These are phyloP conservation scores for Nicotiana tabacum DNA, from an alignment of 257 asterid species.

Conservation along the genomic window DNA sequence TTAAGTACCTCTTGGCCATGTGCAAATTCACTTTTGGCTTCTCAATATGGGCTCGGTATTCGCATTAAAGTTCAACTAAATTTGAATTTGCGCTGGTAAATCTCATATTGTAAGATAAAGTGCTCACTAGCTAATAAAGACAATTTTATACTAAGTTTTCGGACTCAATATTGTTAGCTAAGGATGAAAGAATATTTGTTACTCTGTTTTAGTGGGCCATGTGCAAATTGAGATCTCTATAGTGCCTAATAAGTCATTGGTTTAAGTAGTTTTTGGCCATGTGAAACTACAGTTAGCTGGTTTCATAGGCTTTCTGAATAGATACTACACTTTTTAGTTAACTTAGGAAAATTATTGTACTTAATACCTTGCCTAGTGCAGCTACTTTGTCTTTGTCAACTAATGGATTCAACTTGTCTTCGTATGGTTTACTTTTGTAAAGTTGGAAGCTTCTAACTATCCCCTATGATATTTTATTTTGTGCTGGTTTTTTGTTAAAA, in stretches of 20 bases:
- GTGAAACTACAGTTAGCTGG: constrained; percentile 31
- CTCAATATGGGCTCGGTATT: rapidly evolving
- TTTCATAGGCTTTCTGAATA: constrained; percentile 4
- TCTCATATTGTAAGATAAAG: too few relatives aligned
- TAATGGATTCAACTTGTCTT: background rate
- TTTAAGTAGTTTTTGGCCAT: constrained; percentile 19
- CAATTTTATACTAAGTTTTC: rapidly evolving
- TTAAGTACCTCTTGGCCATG: background rate
- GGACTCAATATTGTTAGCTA: rapidly evolving
- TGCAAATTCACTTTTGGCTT: background rate
- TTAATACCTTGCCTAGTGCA: background rate
- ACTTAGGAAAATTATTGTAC: background rate
- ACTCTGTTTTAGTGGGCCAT: background rate
- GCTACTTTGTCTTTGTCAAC: background rate
- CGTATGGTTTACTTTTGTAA: background rate
- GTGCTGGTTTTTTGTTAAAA: too few relatives aligned
- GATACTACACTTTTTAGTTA: background rate
- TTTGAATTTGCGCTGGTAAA: rapidly evolving
- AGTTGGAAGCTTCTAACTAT: background rate
- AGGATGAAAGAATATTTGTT: too few relatives aligned
- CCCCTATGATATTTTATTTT: background rate
- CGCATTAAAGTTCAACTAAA: too few relatives aligned
- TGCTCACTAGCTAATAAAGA: too few relatives aligned
- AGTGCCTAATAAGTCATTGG: constrained; percentile 22
- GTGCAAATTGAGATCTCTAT: background rate